These are phyloP conservation scores for Candida tammaniensis DNA, from an alignment of 805 yeast species.

Conservation along the genomic window DNA sequence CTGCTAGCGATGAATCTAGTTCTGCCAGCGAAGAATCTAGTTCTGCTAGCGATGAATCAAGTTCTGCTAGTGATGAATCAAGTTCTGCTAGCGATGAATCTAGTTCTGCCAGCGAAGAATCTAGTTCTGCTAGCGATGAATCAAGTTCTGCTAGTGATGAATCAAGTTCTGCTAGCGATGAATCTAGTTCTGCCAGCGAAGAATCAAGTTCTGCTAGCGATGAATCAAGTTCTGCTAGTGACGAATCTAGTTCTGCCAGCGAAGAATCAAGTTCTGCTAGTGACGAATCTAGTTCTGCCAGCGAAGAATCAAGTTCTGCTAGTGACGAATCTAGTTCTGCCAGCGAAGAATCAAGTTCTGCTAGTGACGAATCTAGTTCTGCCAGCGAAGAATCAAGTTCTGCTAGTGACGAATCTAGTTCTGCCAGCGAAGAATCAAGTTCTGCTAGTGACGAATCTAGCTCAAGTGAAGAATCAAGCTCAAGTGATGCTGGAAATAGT, in stretches of 20 bases:
- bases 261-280: constrained; percentile 2
- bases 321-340: constrained; percentile 3
- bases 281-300: constrained; percentile 1
- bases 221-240: constrained; percentile 5
- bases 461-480: constrained; percentile 1
- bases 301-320: constrained; percentile 2
- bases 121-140: constrained; percentile 1
- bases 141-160: constrained; percentile 4
- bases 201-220: constrained; percentile 1
- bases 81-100: constrained; percentile 4
- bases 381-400: neutral
- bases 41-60: neutral
- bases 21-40: constrained; percentile 1
- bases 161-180: constrained; percentile 9
- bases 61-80: constrained; percentile 8
- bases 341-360: constrained; percentile 2
- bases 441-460: constrained; percentile 2
- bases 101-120: neutral
- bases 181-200: constrained; percentile 2
- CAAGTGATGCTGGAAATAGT: neutral
- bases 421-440: constrained; percentile 1
- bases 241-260: constrained; percentile 4
- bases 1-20: neutral
- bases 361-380: constrained; percentile 7
- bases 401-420: neutral